Base-by-base conservation (phyloP, 176 grass and related monocot species). In the Cenchrus fungigraminus region DNA sequence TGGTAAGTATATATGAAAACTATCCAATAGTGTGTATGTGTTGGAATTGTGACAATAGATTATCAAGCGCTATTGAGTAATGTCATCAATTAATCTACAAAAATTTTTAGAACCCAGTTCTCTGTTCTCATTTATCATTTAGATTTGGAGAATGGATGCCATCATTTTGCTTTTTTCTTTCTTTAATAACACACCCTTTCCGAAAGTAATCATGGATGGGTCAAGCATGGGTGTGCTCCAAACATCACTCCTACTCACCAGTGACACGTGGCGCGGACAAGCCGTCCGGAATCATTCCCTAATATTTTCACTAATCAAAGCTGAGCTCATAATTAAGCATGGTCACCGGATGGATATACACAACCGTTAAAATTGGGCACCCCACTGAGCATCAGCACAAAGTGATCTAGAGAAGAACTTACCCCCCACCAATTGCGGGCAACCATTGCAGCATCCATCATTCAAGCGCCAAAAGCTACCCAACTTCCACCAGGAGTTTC, bases 351-450 rank as follows among this genome's bases (percentile, higher is more conserved):
- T 70, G 61, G 69, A 87, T 80, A 76, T 84, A 79, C 80, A 87
- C 54, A 17, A 64, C 80, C 81, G 69, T 84, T 87, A 80, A 87
- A 80, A 49, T 80, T 84, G 76, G 80, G 8, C 70, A 63, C 7
- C 60, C 76, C 60, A 87, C 80, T 84, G 2, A 76, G 29, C 9
- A 43, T 25, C 13, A 74, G 14, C 71, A 32, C 22, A 84, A 77
- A 77, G 54, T 57, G 85, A 75, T 76, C 13, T 12, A 3, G 49
- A 13, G 49, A 13, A 13, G 79, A 76, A 81, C 5, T 75, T 79
- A 83, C 78, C 68, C 68, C 68, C 68, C 22, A 79, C 60, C 80
- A 87, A 74, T 75, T 31, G 34, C 65, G 9, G 77, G 3, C 32
- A 70, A 22, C n/a, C 17, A 83, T 74, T 83, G 16, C 58, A 74